A percentile compares a stretch with the other conserved stretches of the same genome.
phyloP scores from a whole-genome alignment of 192 early-diverging fungal genomes.

The Gamsiella multidivaricata region DNA sequence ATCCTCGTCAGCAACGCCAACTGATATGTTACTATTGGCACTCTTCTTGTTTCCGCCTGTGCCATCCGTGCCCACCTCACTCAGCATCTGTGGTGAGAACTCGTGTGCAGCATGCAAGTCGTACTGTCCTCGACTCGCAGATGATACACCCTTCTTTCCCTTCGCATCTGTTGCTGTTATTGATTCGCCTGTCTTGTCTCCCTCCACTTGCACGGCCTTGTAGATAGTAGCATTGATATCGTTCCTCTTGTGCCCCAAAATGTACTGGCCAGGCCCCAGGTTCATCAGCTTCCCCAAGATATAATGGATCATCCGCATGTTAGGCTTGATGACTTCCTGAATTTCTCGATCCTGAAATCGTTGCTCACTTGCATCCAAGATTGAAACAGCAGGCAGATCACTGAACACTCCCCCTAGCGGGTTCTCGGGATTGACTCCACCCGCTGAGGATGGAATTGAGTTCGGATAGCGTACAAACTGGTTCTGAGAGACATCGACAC shows the following conservation, averaged over 20 bases:
- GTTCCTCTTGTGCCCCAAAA: constrained; percentile 27
- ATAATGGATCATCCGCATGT: constrained; percentile 46
- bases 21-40: too few relatives aligned
- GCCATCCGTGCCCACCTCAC: constrained; percentile 2
- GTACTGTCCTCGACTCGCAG: constrained; percentile 11
- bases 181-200: not conserved
- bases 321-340: constrained; percentile 46
- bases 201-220: constrained; percentile 18
- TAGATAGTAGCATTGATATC: constrained; percentile 45
- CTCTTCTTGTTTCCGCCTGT: too few relatives aligned
- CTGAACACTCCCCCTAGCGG: constrained; percentile 31
- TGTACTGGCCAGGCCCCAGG: constrained; percentile 40
- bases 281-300: constrained; percentile 23
- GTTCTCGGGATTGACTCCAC: constrained; percentile 17
- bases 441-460: not conserved
- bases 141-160: not conserved
- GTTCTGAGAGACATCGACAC: constrained; percentile 40
- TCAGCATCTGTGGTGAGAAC: constrained; percentile 21
- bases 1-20: constrained; percentile 25
- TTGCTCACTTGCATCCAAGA: constrained; percentile 20
- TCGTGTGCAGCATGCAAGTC: constrained; percentile 47
- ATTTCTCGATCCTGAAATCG: constrained; percentile 35
- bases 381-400: constrained; percentile 33
- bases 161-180: not conserved
- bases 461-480: constrained; percentile 43